A percentile compares a stretch with the other conserved stretches of the same genome.
phyloP scores from a whole-genome alignment of 805 yeast genomes.

The Myxozyma lipomycoides region DNA sequence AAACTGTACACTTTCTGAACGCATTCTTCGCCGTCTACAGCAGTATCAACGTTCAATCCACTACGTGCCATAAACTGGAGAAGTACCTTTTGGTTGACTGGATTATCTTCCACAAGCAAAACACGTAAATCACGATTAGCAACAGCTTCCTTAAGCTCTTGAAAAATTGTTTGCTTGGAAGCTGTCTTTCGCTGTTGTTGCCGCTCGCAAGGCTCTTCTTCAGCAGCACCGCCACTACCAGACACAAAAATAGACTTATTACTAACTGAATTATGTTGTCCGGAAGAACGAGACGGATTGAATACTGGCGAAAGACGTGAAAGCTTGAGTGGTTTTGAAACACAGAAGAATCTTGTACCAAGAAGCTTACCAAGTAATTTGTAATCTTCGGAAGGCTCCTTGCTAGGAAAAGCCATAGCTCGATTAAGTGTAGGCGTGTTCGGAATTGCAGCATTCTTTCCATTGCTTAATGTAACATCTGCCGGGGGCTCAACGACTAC shows the following conservation, averaged over 20 bases:
- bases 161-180: slow-evolving; percentile 26
- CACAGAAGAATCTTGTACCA: slow-evolving; percentile 20
- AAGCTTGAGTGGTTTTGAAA: slow-evolving; percentile 26
- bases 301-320: slow-evolving; percentile 17
- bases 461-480: neutral
- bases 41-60: slow-evolving; percentile 35
- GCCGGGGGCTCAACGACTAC: too few relatives aligned
- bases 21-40: slow-evolving; percentile 36
- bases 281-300: neutral
- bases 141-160: slow-evolving; percentile 24
- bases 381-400: slow-evolving; percentile 15
- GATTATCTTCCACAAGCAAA: slow-evolving; percentile 86
- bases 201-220: neutral
- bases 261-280: neutral
- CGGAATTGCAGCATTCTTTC: neutral
- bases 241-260: neutral
- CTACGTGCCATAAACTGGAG: slow-evolving; percentile 38
- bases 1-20: slow-evolving; percentile 28
- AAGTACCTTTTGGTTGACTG: slow-evolving; percentile 86
- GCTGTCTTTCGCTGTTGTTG: neutral
- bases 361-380: slow-evolving; percentile 13
- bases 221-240: neutral
- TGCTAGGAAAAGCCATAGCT: neutral
- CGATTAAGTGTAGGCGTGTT: slow-evolving; percentile 1
- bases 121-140: slow-evolving; percentile 37